Evolutionary conservation across 257 asterid species (phyloP).

Genomic region (Coffea canephora): DNA sequence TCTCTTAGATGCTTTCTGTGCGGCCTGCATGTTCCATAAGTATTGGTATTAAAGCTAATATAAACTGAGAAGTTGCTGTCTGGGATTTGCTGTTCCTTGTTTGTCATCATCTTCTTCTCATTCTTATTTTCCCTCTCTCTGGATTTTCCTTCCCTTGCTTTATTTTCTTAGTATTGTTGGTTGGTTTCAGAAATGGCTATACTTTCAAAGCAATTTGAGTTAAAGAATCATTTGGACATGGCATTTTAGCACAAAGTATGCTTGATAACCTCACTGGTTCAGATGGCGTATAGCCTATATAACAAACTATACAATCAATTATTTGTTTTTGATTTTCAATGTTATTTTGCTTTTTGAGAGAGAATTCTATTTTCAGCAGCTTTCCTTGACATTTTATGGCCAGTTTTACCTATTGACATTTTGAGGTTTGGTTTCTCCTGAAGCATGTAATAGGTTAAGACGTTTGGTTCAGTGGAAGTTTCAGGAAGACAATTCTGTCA

Average conservation of each 20-base stretch:
- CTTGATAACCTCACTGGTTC: background rate
- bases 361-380: too few relatives aligned
- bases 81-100: too few relatives aligned
- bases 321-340: too few relatives aligned
- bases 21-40: background rate
- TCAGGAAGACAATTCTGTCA: background rate
- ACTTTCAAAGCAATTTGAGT: background rate
- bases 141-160: background rate
- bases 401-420: too few relatives aligned
- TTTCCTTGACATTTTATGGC: background rate
- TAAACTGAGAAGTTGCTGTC: background rate
- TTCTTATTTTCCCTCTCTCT: background rate
- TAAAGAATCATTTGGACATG: too few relatives aligned
- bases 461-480: background rate
- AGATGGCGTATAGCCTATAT: background rate
- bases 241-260: background rate
- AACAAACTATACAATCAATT: too few relatives aligned
- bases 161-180: background rate
- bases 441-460: background rate
- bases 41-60: background rate
- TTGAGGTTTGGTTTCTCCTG: background rate
- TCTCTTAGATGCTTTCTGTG: background rate
- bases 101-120: background rate
- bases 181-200: too few relatives aligned
- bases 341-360: background rate